Conservation (phyloP, 805 yeast species). For the Saccharomycopsis synnaedendra region DNA sequence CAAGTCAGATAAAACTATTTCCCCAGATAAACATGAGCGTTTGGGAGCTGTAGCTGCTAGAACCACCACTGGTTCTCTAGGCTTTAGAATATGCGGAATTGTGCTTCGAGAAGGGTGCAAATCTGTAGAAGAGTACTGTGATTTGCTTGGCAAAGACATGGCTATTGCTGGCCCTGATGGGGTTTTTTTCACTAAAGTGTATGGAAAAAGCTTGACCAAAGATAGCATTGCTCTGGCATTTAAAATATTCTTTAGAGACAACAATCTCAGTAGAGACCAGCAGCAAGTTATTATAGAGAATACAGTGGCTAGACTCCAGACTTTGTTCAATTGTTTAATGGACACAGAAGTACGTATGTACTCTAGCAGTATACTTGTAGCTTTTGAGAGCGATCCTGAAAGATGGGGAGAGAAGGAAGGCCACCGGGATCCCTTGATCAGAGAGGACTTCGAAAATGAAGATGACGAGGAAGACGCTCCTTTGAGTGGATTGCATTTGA, state of each 20-base stretch:
- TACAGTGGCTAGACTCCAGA: slow-evolving; percentile 48
- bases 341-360: slow-evolving; percentile 52
- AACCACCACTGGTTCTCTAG: slow-evolving; percentile 75
- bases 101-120: neutral
- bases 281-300: slow-evolving; percentile 29
- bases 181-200: slow-evolving; percentile 47
- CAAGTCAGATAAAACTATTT: slow-evolving; percentile 39
- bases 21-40: slow-evolving; percentile 49
- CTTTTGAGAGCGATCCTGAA: slow-evolving; percentile 54
- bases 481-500: slow-evolving; percentile 18
- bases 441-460: slow-evolving; percentile 26
- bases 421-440: slow-evolving; percentile 29
- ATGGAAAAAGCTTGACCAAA: slow-evolving; percentile 49
- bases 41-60: slow-evolving; percentile 47
- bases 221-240: slow-evolving; percentile 36
- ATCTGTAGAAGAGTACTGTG: slow-evolving; percentile 26
- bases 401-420: slow-evolving; percentile 36
- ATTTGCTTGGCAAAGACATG: slow-evolving; percentile 18
- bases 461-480: slow-evolving; percentile 22
- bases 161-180: neutral
- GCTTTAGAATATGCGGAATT: slow-evolving; percentile 85
- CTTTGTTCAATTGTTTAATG: slow-evolving; percentile 53
- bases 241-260: slow-evolving; percentile 31
- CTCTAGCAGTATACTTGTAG: slow-evolving; percentile 63
- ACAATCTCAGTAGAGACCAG: slow-evolving; percentile 24